Evolutionary conservation across 75 land plant genomes (phyloP), one percentile per base, ranked within the genome.

Genomic region (Ceratopteris richardii): DNA sequence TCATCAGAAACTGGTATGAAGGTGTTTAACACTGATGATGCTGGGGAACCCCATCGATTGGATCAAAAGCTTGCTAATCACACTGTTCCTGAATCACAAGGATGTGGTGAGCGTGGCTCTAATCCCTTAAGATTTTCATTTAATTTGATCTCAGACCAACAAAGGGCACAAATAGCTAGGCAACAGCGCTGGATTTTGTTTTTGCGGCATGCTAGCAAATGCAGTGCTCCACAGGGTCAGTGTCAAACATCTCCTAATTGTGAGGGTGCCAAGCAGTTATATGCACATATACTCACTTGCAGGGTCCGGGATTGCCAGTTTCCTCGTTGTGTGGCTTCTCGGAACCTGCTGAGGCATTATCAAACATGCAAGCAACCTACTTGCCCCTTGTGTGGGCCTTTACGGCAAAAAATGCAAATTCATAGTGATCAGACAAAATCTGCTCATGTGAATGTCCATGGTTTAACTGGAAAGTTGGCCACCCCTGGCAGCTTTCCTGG

Each of bases 371-470:
- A 54, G 9, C 75, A 74, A 41, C 13, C 54, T 43, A 44, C 42
- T 44, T 94, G 99, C 58, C 96, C 91, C 62, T 91, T 94, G 57
- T 94, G 99, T 68, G 69, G 73, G 61, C 91, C 85, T 60, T 88
- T 82, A 13, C 83, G 65, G 9, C 59, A 74, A 7, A 52, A 3
- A 4, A 52, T 22, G 54, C n/a, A 17, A 46, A 46, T 46, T 5
- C 24, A 52, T 25, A 4, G 28, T 1, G 27, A 1, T 24, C 51
- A 48, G 20, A 18, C 7, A 14, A 14, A 11, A 48, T 40, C 42
- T 40, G 48, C 14, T 4, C 48, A 46, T 46, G 48, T 17, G 17
- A 14, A 2, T 46, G 48, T 5, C 17, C 48, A 17, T 14, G 9
- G 7, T 33, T 33, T 9, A 33, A 33, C 37, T 33, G 37, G 37